These are phyloP conservation scores for Yamadazyma kitorensis DNA, from an alignment of 805 yeast genomes.

Conservation along the genomic window DNA sequence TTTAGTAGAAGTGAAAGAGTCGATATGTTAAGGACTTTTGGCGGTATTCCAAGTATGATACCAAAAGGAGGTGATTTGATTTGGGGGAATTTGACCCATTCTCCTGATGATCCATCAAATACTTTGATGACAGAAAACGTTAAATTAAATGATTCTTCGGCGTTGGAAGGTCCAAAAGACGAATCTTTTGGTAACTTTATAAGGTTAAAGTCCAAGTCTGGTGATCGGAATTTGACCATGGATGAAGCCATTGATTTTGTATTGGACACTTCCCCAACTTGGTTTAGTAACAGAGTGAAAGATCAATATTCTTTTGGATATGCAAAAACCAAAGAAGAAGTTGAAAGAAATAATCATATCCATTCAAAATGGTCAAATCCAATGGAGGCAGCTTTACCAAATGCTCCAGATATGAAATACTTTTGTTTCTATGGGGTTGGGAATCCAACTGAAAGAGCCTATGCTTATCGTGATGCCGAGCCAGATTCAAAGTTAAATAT, in stretches of 20 bases:
- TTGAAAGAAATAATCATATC: conserved; percentile 61
- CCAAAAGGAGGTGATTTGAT: conserved; percentile 92
- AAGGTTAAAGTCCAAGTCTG: conserved; percentile 46
- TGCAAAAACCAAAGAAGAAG: conserved; percentile 58
- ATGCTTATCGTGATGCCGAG: conserved; percentile 68
- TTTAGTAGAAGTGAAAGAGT: conserved; percentile 86
- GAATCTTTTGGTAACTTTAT: conserved; percentile 68
- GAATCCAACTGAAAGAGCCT: conserved; percentile 92
- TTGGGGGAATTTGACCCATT: conserved; percentile 73
- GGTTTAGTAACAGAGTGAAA: conserved; percentile 65
- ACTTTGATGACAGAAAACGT: conserved; percentile 19
- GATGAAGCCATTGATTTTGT: conserved; percentile 65
- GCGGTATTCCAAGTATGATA: conserved; percentile 93
- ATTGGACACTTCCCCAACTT: conserved; percentile 63
- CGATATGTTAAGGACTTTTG: conserved; percentile 80
- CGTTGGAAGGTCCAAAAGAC: conserved; percentile 24
- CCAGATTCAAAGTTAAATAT: conserved; percentile 56
- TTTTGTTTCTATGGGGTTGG: conserved; percentile 96
- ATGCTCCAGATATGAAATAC: conserved; percentile 88
- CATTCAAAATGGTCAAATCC: conserved; percentile 93
- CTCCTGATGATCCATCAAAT: conserved; percentile 68
- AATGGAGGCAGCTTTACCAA: conserved; percentile 83
- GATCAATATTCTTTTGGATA: conserved; percentile 80
- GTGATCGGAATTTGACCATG: conserved; percentile 57
- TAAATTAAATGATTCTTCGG: conserved; percentile 13